Conservation (phyloP, 441 rosid species). For the Corymbia calophylla region DNA sequence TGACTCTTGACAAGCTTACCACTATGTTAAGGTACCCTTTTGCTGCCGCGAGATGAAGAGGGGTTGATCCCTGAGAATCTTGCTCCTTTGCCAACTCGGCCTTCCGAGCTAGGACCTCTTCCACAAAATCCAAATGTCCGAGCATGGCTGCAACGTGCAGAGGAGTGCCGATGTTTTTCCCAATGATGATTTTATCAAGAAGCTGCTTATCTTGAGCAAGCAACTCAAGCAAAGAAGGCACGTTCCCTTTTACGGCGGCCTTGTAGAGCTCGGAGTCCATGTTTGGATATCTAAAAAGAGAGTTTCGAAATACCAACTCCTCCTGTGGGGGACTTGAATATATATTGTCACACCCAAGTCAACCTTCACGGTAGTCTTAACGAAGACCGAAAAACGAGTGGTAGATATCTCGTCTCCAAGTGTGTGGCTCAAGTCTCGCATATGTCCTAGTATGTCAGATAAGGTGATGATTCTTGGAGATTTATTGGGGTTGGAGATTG, state of each 20-base stretch:
- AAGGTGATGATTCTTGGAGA: neutral
- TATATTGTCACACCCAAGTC: neutral
- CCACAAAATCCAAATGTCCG: neutral
- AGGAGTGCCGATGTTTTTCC: neutral
- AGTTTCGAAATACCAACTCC: neutral
- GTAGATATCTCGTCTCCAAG: neutral
- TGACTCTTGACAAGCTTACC: neutral
- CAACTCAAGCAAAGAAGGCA: neutral
- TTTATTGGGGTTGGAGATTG: neutral
- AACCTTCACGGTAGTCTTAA: neutral
- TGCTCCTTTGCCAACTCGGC: neutral
- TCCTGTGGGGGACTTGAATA: too few species aligned
- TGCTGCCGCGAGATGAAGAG: neutral
- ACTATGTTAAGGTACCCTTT: neutral
- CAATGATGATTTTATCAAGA: neutral
- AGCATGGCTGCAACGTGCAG: neutral
- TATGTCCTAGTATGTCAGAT: rapidly evolving
- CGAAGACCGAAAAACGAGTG: neutral
- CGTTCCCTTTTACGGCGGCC: neutral
- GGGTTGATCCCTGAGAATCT: neutral
- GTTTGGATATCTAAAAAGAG: neutral
- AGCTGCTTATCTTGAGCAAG: neutral
- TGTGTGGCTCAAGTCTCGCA: neutral
- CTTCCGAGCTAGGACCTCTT: neutral
- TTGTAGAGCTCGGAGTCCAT: neutral